A percentile compares a stretch with the other conserved stretches of the same genome.
These are phyloP conservation scores for Pseudomassariella vexata DNA, from an alignment of 2,329 filamentous ascomycete species.

Conservation along the genomic window DNA sequence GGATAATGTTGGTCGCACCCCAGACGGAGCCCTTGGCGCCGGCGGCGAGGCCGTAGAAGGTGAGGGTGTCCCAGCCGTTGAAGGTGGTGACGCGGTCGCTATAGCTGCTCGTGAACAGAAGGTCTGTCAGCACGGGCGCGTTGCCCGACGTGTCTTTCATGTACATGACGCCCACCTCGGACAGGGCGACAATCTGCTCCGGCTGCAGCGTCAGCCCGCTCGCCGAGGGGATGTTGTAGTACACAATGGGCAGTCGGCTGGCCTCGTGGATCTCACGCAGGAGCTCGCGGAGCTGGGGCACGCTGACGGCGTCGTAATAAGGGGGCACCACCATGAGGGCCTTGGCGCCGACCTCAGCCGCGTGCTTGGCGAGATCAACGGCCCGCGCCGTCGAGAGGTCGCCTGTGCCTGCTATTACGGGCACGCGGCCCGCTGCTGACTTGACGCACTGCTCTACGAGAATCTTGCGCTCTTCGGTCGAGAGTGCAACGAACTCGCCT, in stretches of 20 bases:
- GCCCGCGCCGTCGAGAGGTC: slow-evolving; percentile 32
- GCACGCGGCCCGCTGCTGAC: slow-evolving; percentile 31
- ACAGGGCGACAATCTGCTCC: slow-evolving; percentile 34
- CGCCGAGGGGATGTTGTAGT: slow-evolving; percentile 46
- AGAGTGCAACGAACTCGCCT: slow-evolving; percentile 42
- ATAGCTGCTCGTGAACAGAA: slow-evolving; percentile 37
- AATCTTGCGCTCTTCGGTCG: slow-evolving; percentile 36
- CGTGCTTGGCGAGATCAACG: slow-evolving; percentile 34
- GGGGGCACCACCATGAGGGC: slow-evolving; percentile 44
- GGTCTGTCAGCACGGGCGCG: slow-evolving; percentile 40
- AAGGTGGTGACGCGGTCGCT: slow-evolving; percentile 36
- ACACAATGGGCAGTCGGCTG: slow-evolving; percentile 37
- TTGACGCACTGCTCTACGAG: slow-evolving; percentile 31
- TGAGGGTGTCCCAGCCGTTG: slow-evolving; percentile 49
- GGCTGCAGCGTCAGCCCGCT: slow-evolving; percentile 35
- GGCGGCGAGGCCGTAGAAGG: slow-evolving; percentile 44
- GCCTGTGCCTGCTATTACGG: slow-evolving; percentile 38
- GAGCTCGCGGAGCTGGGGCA: slow-evolving; percentile 31
- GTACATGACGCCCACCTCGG: slow-evolving; percentile 40
- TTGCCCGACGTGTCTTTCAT: slow-evolving; percentile 48
- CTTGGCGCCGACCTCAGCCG: slow-evolving; percentile 29
- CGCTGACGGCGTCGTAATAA: slow-evolving; percentile 39
- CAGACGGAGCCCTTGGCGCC: slow-evolving; percentile 44
- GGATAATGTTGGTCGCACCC: slow-evolving; percentile 45
- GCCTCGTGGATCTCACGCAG: slow-evolving; percentile 33